Conservation (phyloP, 2,329 filamentous ascomycete species). For the Fusarium agapanthi region DNA sequence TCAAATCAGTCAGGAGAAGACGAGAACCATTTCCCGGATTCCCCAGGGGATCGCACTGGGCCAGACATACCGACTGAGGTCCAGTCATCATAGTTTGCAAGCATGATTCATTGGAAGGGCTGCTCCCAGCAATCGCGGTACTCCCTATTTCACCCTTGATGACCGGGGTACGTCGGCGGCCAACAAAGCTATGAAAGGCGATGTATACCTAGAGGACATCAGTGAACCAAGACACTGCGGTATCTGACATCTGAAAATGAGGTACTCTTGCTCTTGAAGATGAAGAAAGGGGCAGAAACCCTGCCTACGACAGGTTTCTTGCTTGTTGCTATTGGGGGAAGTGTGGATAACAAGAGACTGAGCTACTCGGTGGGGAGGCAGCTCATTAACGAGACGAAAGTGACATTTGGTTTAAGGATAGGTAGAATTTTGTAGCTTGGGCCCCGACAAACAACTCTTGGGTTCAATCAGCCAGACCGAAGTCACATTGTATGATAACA, state of each 20-base stretch:
- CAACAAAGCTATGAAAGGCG: background rate
- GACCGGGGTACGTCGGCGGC: background rate
- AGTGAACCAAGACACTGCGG: background rate
- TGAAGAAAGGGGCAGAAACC: background rate
- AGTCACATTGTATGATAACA: background rate
- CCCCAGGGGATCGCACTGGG: slow-evolving; percentile 27
- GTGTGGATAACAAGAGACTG: slow-evolving; percentile 2
- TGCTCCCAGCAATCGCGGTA: background rate
- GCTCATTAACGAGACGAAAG: slow-evolving; percentile 18
- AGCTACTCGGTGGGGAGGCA: slow-evolving; percentile 43
- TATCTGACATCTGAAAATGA: background rate
- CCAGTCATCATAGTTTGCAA: slow-evolving; percentile 20
- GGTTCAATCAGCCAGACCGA: background rate
- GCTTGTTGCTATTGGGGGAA: background rate
- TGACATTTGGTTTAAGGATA: background rate
- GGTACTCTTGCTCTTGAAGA: background rate
- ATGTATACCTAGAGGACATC: background rate
- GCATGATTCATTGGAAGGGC: background rate
- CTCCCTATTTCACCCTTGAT: background rate
- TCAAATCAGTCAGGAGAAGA: slow-evolving; percentile 52
- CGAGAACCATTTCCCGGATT: slow-evolving; percentile 42
- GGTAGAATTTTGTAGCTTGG: slow-evolving; percentile 2
- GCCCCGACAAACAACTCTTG: background rate
- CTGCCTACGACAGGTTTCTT: background rate
- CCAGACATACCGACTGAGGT: slow-evolving; percentile 17